phyloP scores from a whole-genome alignment of 2,329 filamentous ascomycete genomes.

The Beauveria sp. region DNA sequence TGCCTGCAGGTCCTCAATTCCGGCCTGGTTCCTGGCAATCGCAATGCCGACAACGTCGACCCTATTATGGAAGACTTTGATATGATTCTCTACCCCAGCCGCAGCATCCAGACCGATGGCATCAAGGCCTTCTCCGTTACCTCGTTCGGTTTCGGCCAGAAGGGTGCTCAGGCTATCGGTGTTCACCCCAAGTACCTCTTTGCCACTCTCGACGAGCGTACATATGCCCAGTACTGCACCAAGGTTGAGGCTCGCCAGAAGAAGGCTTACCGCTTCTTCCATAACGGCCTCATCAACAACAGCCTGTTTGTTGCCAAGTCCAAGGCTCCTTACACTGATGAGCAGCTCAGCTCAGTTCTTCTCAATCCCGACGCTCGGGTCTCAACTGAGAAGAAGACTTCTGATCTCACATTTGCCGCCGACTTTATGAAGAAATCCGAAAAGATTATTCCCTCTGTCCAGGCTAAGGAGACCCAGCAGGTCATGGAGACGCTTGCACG shows the following conservation, averaged over 20 bases:
- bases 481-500: constrained; percentile 72
- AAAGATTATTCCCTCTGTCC: constrained; percentile 42
- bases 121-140: constrained; percentile 98
- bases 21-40: constrained; percentile 91
- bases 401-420: constrained; percentile 64
- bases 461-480: constrained; percentile 58
- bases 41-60: constrained; percentile 96
- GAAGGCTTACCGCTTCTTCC: constrained; percentile 98
- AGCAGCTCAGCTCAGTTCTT: constrained; percentile 79
- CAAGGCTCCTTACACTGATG: constrained; percentile 81
- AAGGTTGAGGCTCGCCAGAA: constrained; percentile 94
- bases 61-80: constrained; percentile 96
- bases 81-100: constrained; percentile 94
- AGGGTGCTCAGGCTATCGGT: constrained; percentile 95
- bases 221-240: constrained; percentile 72
- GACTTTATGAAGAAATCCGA: constrained; percentile 60
- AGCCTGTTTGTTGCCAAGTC: constrained; percentile 93
- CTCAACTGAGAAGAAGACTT: constrained; percentile 75
- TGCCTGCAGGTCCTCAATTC: constrained; percentile 91
- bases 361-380: constrained; percentile 92
- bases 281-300: constrained; percentile 97
- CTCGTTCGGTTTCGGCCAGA: constrained; percentile 98
- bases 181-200: constrained; percentile 95
- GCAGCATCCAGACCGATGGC: constrained; percentile 92
- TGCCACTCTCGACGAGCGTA: constrained; percentile 81